Conservation (phyloP, 148 eudicot species). For the Polygonum aviculare region DNA sequence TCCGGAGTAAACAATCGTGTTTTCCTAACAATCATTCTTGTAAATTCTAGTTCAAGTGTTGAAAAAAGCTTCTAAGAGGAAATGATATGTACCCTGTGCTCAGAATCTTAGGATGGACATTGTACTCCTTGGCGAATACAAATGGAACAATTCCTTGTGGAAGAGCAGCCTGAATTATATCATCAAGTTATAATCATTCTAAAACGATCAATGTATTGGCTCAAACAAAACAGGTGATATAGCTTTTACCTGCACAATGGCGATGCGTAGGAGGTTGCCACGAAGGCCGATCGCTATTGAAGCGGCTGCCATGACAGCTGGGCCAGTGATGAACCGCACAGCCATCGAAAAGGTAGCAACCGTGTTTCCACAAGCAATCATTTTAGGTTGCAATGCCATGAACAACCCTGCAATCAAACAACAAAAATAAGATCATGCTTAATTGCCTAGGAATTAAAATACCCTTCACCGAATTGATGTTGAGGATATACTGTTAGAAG, state of each 20-base stretch:
- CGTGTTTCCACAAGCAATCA: constrained; percentile 10
- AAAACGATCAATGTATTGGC: not conserved
- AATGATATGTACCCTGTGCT: constrained; percentile 4
- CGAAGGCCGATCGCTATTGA: constrained; percentile 45
- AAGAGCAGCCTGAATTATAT: constrained; percentile 11
- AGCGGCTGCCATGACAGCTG: constrained; percentile 66
- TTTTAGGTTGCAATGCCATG: constrained; percentile 34
- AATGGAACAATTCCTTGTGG: constrained; percentile 12
- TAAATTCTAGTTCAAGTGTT: not conserved
- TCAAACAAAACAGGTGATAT: not conserved
- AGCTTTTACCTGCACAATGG: constrained; percentile 43
- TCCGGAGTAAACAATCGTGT: too few species aligned
- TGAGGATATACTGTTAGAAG: not conserved
- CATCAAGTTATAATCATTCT: not conserved
- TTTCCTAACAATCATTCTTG: not conserved
- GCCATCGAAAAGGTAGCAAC: constrained; percentile 51
- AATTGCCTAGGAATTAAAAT: too few species aligned
- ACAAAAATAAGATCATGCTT: not conserved
- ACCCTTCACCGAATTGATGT: not conserved
- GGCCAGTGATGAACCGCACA: constrained; percentile 47
- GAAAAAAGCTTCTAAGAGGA: not conserved
- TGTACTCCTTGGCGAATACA: constrained; percentile 13
- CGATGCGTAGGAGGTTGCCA: constrained; percentile 43
- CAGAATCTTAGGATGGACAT: constrained; percentile 11
- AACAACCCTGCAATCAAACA: constrained; percentile 34